A percentile compares a stretch with the other conserved stretches of the same genome.
phyloP scores from a whole-genome alignment of 1,284 basidiomycete species.

The Austroboletus novae-zelandiae region DNA sequence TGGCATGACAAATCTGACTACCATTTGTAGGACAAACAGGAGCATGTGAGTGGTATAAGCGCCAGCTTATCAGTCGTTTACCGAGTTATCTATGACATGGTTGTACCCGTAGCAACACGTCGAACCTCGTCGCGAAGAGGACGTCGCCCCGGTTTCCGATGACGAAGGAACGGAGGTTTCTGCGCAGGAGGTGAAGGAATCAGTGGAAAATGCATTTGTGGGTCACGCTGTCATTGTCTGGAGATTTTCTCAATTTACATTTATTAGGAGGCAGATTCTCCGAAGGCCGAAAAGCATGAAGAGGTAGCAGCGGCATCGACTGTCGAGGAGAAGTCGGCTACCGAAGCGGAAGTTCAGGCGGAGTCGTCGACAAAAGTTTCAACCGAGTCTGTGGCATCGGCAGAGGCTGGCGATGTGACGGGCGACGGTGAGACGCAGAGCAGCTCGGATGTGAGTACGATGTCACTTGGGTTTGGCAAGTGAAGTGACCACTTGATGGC shows the following conservation, averaged over 20 bases:
- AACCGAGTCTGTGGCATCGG: constrained; percentile 4
- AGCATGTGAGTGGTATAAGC: constrained; percentile 9
- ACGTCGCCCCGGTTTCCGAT: constrained; percentile 23
- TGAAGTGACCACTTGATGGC: constrained; percentile 8
- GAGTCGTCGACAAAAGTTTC: neutral
- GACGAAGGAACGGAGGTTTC: constrained; percentile 35
- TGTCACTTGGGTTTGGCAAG: neutral
- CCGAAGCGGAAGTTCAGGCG: neutral
- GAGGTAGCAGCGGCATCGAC: constrained; percentile 12
- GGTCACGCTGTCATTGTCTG: constrained; percentile 13
- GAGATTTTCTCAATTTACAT: constrained; percentile 6
- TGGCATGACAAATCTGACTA: constrained; percentile 13
- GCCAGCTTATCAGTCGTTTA: neutral
- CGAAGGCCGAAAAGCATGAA: constrained; percentile 30
- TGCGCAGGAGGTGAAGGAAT: constrained; percentile 35
- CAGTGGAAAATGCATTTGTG: constrained; percentile 34
- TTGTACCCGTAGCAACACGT: constrained; percentile 20
- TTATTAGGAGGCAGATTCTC: constrained; percentile 30
- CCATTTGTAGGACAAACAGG: constrained; percentile 13
- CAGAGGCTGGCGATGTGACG: neutral
- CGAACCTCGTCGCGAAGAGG: constrained; percentile 9
- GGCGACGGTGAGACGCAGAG: constrained; percentile 6
- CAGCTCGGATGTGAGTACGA: constrained; percentile 13
- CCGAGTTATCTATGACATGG: constrained; percentile 1
- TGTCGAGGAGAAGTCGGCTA: neutral